Percentiles rank a stretch among this genome's conserved stretches.
These are phyloP conservation scores for Chlorella variabilis DNA, from an alignment of 163 green algal species.

Conservation along the genomic window DNA sequence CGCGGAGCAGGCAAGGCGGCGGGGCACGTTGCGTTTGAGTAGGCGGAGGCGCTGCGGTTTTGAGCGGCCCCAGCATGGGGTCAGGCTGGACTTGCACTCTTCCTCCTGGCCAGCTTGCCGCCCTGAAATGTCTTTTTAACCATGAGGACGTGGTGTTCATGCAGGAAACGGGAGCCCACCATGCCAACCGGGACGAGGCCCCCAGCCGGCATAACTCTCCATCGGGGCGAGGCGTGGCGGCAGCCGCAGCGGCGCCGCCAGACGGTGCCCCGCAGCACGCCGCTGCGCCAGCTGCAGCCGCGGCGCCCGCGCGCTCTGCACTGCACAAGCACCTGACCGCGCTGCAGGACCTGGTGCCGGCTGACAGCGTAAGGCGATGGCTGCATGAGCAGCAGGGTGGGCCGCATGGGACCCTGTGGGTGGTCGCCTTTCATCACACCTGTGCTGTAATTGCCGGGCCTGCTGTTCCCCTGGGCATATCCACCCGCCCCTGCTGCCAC, in stretches of 20 bases:
- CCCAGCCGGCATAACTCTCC: background rate
- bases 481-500: no score
- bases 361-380: constrained; percentile 22
- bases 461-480: no score
- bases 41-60: no score
- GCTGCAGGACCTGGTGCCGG: constrained; percentile 17
- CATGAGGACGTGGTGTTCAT: background rate
- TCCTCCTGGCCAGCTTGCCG: no score
- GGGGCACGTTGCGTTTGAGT: background rate
- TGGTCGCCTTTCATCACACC: background rate
- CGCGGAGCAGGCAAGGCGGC: background rate
- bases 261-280: background rate
- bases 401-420: no score
- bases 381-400: background rate
- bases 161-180: background rate
- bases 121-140: no score
- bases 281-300: background rate
- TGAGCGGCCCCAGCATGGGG: no score
- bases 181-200: background rate
- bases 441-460: no score
- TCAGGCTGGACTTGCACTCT: no score
- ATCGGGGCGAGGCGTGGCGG: no score
- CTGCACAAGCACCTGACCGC: constrained; percentile 16
- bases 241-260: background rate
- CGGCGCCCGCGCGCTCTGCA: background rate